Evolutionary conservation across 805 yeast species (phyloP), one percentile per base, ranked within the genome.

Genomic region (Yarrowia keelungensis): DNA sequence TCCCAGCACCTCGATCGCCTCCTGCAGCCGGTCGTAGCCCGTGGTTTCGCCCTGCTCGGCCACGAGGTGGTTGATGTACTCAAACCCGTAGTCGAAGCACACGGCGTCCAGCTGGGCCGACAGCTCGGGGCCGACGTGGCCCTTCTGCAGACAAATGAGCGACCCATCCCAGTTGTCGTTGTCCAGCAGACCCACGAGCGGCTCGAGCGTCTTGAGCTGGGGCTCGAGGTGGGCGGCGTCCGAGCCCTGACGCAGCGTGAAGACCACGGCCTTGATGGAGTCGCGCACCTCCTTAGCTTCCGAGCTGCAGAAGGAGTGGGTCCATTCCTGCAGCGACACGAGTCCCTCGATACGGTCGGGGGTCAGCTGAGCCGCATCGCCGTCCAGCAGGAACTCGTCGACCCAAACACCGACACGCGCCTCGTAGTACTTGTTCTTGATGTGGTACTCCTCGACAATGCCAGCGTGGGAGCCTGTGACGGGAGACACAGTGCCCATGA

Each of bases 241-340:
- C 15, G 53, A 45, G 14, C 67, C 67, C 8, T 71, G 69, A 11
- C 74, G 74, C 26, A 77, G 69, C 9, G 80, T 76, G 69, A 72
- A 74, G 12, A 80, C 70, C n/a, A 81, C 73, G n/a, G 79, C 77
- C 9, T 75, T 76, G 2, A 81, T 71, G 14, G 75, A 80, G 12
- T 77, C 76, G 0, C 81, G 71, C 0, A 79, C 81, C 66, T 78
- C 80, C n/a, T 49, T 50, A 3, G 82, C 82, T 41, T 74, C 80
- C 0, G 70, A 72, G 7, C 78, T 71, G 14, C 72, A 45, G 69
- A 79, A 80, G 12, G 73, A 72, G 12, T 62, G 53, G 8, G 71
- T 72, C 83, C 83, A 80, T 4, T 69, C 71, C 14, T 19, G 58
- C n/a, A 70, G 58, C 32, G 67, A 59, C 14, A 68, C 45, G 8